Evolutionary conservation across 805 yeast species (phyloP), one percentile per base, ranked within the genome.

Genomic region (Candida hispaniensis): DNA sequence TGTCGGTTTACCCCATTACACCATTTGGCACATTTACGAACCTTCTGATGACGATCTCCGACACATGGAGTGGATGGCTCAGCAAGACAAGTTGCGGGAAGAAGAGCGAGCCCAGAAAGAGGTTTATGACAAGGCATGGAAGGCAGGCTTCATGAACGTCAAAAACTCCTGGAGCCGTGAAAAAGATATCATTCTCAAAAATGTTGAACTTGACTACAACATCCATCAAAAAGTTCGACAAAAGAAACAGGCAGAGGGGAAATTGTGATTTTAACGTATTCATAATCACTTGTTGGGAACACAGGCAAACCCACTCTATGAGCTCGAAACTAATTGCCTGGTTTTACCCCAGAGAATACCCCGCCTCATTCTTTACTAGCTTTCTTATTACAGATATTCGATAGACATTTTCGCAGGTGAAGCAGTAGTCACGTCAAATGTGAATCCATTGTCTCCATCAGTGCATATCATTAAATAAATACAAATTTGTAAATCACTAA

Each of bases 21-120:
- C 85, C 24, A 79, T 88, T 39, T 88, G 98, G 97, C 96, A 85
- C 56, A 79, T 86, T 44, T 88, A 88, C 58, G 97, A 88, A 62
- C 98, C 98, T 12, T 79, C 93, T 6, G 71, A 77, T 14, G 97
- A 88, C 56, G 98, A 88, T 63, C 64, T 88, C 59, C 73, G 76
- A 56, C 85, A 80, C 50, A 63, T 62, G 64, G 60, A 57, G 41
- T 59, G 61, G 56, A 61, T 61, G 66, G 64, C 61, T 9, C 54
- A 55, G 36, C 64, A 62, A 42, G 61, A 60, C 38, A 50, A 57
- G 42, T 52, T 61, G 10, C 50, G 50, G 33, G 59, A 57, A 27
- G 43, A 46, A 39, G 63, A 62, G 39, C 51, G 48, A 24, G 47
- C 46, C 21, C 47, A 57, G 41, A 41, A 44, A 13, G 58, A 50